phyloP scores from a whole-genome alignment of 768 basidiomycete genomes.

The Naganishia randhawae region DNA sequence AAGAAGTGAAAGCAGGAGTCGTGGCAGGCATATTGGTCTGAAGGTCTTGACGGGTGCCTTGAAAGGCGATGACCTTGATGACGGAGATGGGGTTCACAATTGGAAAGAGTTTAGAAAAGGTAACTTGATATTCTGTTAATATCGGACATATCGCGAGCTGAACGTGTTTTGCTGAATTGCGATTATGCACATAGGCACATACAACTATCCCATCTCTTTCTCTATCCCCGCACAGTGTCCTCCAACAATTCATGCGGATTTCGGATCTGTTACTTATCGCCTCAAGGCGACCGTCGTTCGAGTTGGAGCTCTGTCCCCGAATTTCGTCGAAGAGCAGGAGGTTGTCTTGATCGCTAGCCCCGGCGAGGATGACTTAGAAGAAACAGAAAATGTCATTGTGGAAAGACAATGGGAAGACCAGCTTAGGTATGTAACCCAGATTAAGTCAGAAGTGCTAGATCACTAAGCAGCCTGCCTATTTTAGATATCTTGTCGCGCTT shows the following conservation, averaged over 20 bases:
- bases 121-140: slow-evolving; percentile 49
- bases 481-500: slow-evolving; percentile 69
- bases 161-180: slow-evolving; percentile 4
- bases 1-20: slow-evolving; percentile 44
- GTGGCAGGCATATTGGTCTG: slow-evolving; percentile 50
- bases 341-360: slow-evolving; percentile 72
- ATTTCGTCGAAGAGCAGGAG: slow-evolving; percentile 66
- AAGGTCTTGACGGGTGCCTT: slow-evolving; percentile 46
- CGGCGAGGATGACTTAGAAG: slow-evolving; percentile 79
- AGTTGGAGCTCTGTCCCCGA: slow-evolving; percentile 72
- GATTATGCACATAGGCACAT: slow-evolving; percentile 61
- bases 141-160: background rate
- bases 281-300: slow-evolving; percentile 78
- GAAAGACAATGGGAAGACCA: slow-evolving; percentile 89
- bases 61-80: slow-evolving; percentile 41
- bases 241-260: slow-evolving; percentile 69
- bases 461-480: background rate
- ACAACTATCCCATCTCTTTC: slow-evolving; percentile 91
- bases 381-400: slow-evolving; percentile 69
- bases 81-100: slow-evolving; percentile 46
- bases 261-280: slow-evolving; percentile 72
- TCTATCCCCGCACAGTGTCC: slow-evolving; percentile 74
- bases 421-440: slow-evolving; percentile 44
- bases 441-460: background rate
- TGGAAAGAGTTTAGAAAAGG: slow-evolving; percentile 91